These are phyloP conservation scores for Hypoxylon sp. DNA, from an alignment of 2,329 filamentous ascomycete genomes.

Conservation along the genomic window DNA sequence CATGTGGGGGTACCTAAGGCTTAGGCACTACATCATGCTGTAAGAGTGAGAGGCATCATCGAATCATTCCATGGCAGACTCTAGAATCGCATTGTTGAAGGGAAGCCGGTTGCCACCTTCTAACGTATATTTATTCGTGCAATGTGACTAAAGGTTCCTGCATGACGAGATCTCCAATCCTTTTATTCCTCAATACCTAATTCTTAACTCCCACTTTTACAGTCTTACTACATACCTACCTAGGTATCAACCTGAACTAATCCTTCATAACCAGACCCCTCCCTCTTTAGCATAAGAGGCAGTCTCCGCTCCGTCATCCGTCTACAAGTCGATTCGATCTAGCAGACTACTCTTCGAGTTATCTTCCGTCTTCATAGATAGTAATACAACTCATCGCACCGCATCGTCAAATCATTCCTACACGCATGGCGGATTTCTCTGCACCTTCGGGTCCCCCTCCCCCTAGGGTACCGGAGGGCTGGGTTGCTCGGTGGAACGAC, in stretches of 20 bases:
- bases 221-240: background rate
- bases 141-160: slow-evolving; percentile 3
- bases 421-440: slow-evolving; percentile 65
- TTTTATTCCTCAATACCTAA: background rate
- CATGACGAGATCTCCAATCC: slow-evolving; percentile 4
- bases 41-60: slow-evolving; percentile 10
- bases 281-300: slow-evolving; percentile 2
- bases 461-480: slow-evolving; percentile 78
- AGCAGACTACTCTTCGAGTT: slow-evolving; percentile 1
- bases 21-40: slow-evolving; percentile 3
- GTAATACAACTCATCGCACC: slow-evolving; percentile 11
- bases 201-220: background rate
- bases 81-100: slow-evolving; percentile 14
- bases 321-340: background rate
- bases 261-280: slow-evolving; percentile 1
- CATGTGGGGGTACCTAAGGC: background rate
- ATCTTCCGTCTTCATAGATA: background rate
- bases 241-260: background rate
- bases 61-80: slow-evolving; percentile 24
- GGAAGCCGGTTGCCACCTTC: slow-evolving; percentile 7
- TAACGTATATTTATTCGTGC: slow-evolving; percentile 11
- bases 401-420: slow-evolving; percentile 19
- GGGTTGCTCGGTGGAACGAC: slow-evolving; percentile 86
- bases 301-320: slow-evolving; percentile 5
- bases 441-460: slow-evolving; percentile 67